Base-by-base conservation (phyloP, 192 early-diverging fungal genomes). In the Coemansia sp. region DNA sequence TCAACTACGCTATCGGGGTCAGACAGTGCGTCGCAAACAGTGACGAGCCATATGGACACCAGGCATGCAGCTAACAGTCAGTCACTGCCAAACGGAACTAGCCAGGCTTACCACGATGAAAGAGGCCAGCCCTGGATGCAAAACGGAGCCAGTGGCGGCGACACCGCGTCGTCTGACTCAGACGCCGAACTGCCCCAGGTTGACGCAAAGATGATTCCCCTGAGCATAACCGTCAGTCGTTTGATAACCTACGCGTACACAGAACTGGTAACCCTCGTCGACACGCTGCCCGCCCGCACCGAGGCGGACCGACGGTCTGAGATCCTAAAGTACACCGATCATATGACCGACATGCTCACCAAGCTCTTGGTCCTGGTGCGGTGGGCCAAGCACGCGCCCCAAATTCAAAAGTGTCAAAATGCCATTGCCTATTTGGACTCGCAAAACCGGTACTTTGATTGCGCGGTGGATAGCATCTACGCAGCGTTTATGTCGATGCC, bases 291-390 rank as follows among this genome's bases (percentile, higher is more conserved):
- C 22, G 80, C 80, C 43, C 85, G 85, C 78, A 64, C 64, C 14
- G 85, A 87, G 57, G 54, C 72, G 0, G 81, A 89, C 39, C 81
- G 81, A 29, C 87, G 86, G 52, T 57, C 61, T n/a, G 84, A 85
- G 27, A 84, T 92, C 10, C 60, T 90, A n/a, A 67, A 85, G 13
- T 91, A 87, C 76, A 69, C 84, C 3, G 81, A 84, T 19, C 82
- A 85, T 45, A 84, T 84, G 65, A 73, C 88, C 6, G 82, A 87
- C 38, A 78, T 88, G 58, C 88, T 90, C 39, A 75, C 85, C 27
- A 93, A 93, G 62, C 69, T 93, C 18, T 69, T 92, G 22, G 89
- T 91, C 12, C 62, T 90, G 47, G 85, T 92, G 12, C 85, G 90
- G 61, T 94, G 91, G 90, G 87, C 88, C 6, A 80, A 82, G 59